phyloP scores from a whole-genome alignment of 148 eudicot genomes.

The Rheum nobile region DNA sequence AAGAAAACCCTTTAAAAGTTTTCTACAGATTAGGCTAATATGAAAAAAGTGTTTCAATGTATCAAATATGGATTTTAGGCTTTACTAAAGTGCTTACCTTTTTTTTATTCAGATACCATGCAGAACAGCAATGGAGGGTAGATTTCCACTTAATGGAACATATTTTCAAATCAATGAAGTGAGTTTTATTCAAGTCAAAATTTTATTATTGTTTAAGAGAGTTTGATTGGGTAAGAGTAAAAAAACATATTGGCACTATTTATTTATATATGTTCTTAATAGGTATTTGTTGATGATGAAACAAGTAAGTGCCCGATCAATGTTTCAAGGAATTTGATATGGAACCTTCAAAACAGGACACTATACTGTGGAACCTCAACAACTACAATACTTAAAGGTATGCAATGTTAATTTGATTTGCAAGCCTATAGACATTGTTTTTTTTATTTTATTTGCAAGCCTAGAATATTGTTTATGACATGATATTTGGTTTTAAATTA shows the following conservation, averaged over 20 bases:
- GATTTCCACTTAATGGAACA: conserved; percentile 67
- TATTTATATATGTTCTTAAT: background rate
- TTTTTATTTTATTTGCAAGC: background rate
- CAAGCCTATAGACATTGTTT: background rate
- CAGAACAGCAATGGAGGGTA: conserved; percentile 52
- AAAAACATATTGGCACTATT: background rate
- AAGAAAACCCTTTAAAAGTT: too few relatives aligned
- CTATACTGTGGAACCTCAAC: conserved; percentile 40
- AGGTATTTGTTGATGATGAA: conserved; percentile 68
- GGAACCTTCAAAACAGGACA: conserved; percentile 24
- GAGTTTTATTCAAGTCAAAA: background rate
- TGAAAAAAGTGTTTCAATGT: background rate
- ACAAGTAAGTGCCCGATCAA: conserved; percentile 22
- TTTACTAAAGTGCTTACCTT: background rate
- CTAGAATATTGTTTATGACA: background rate
- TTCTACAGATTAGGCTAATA: too few relatives aligned
- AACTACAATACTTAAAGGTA: conserved; percentile 36
- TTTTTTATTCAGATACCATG: conserved; percentile 42
- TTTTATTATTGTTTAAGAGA: background rate
- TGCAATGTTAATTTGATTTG: background rate
- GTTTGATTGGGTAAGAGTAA: background rate
- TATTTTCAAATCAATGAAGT: conserved; percentile 90
- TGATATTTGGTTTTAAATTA: conserved; percentile 9
- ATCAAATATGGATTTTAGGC: background rate
- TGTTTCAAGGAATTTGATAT: conserved; percentile 28